Evolutionary conservation across 768 basidiomycete genomes (phyloP), one percentile per base, ranked within the genome.

Genomic region (Boletus reticulatus): DNA sequence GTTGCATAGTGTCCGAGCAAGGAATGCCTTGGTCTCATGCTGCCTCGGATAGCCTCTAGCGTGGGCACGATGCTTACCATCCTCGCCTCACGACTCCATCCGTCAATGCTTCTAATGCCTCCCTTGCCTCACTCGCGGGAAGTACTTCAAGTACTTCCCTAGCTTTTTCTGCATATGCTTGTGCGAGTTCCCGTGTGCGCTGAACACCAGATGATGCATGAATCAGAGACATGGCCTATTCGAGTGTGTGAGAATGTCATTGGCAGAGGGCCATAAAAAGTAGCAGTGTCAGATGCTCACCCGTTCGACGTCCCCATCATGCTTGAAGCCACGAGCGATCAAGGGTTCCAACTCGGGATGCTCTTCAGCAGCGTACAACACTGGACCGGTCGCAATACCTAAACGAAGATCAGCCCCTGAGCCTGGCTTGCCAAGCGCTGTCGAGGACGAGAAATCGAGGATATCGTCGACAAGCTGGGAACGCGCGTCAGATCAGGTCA

Each of bases 391-490:
- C 6, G 97, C 91, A 29, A 94, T 78, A 0, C 92, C 92, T 0
- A 94, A 75, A 52, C 86, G 83, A 16, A 94, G 78, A 68, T 94
- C 93, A 2, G 92, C 89, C 17, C 90, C 91, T 17, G 67, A 52
- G 0, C 87, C 85, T 0, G 97, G 97, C 75, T 98, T 98, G 36
- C 96, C 96, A 13, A 98, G 82, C 0, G 87, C 70, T 0, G 75
- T 75, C 12, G 87, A 87, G 1, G 89, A 84, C 47, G 94, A 89
- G 67, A 93, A 98, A 74, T 98, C 97, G 4, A 99, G 77, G 36
- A 94, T 82, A 67, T 99, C 97, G 68, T 99, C 97, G 46, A 98
- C 88, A 11, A 99, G 87, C 94, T 96, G 17, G 19, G 29, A 51
- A 45, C 44, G 20, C 44, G 20, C 44, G 45, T 67, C 41, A 46